These are phyloP conservation scores for Russula abietina DNA, from an alignment of 768 basidiomycete genomes.

Conservation along the genomic window DNA sequence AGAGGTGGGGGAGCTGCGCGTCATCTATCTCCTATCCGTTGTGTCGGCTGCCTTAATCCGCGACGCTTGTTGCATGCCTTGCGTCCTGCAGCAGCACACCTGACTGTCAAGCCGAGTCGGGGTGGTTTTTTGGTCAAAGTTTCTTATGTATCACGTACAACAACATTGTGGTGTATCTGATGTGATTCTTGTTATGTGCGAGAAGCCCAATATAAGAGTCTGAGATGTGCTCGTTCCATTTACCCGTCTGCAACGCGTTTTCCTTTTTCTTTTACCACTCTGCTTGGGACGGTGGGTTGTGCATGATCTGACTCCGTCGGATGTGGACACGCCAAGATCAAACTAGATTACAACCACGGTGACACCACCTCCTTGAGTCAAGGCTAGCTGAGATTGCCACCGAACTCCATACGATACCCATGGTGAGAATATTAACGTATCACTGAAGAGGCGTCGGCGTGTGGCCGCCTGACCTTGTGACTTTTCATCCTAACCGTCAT, in stretches of 20 bases:
- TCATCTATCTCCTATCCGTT: slow-evolving; percentile 1
- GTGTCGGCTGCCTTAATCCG: slow-evolving; percentile 1
- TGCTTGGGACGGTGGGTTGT: no score
- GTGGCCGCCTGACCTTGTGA: background rate
- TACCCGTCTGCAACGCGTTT: background rate
- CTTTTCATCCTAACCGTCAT: background rate
- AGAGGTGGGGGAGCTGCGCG: background rate
- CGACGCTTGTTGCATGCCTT: slow-evolving; percentile 16
- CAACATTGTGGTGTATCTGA: slow-evolving; percentile 8
- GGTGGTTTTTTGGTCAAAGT: slow-evolving; percentile 23
- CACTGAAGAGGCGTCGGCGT: background rate
- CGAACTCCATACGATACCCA: background rate
- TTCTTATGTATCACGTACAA: slow-evolving; percentile 21
- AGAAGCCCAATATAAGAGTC: background rate
- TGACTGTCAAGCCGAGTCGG: slow-evolving; percentile 24
- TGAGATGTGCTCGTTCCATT: background rate
- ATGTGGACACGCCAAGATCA: background rate
- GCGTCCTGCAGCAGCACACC: slow-evolving; percentile 10
- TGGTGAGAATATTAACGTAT: background rate
- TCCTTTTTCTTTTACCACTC: background rate
- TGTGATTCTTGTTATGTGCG: slow-evolving; percentile 12
- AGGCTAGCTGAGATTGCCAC: background rate
- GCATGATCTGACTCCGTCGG: no score
- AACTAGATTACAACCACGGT: no score
- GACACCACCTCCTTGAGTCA: background rate